Evolutionary conservation across 257 asterid genomes (phyloP), one percentile per base, ranked within the genome.

Genomic region (Nicotiana tomentosiformis): DNA sequence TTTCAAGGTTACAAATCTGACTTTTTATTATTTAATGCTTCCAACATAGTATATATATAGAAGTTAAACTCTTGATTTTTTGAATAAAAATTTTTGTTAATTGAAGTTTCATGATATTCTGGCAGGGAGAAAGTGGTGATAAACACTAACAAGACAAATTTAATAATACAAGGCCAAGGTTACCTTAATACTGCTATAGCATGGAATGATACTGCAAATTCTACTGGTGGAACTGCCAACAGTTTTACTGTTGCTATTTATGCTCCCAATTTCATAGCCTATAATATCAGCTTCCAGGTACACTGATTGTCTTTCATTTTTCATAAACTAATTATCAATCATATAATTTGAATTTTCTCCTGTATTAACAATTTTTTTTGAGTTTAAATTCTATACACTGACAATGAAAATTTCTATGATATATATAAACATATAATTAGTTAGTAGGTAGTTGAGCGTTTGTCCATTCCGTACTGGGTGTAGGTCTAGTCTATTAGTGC

Each of bases 121-220:
- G 18, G 66, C 86, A 93, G 97, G 89, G 98, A 95, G 87, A 95
- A 95, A 80, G 89, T 95, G 81, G 88, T 69, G 23, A 91, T 94
- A 60, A 86, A 16, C 66, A 55, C 84, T 0, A 93, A 68, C 91
- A 95, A 95, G 86, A 90, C 84, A 15, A 95, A 91, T 77, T 43
- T 95, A 87, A 92, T 95, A 86, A 43, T 95, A 33, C 84, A 91
- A 88, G 99, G 99, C 0, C 91, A 91, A 84, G 99, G 98, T 46
- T 90, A 91, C 82, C 87, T 58, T 72, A 90, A 86, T 86, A 95
- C 97, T 2, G 82, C 84, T 80, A 87, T 95, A 66, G 84, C 86
- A 39, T 95, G 98, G 99, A 94, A 95, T 53, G 99, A 94, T 88
- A 94, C 97, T 3, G 91, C 95, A 5, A 90, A 91, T 87, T 94